Evolutionary conservation across 306 rosid species (phyloP).

Genomic region (Aeschynomene evenia): DNA sequence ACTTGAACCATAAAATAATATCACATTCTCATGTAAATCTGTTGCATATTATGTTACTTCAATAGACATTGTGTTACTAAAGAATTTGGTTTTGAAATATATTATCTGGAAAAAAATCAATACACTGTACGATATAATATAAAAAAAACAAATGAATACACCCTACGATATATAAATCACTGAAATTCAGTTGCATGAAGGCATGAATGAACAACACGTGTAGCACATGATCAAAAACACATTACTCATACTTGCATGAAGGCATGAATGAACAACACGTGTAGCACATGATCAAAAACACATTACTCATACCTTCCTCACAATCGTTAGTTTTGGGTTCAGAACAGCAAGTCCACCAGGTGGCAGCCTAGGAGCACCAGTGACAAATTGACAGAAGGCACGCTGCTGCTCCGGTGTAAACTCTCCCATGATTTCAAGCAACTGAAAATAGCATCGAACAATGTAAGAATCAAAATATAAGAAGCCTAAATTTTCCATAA

Average conservation of each 20-base stretch:
- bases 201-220: no score
- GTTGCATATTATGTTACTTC: neutral
- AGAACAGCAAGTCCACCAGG: constrained; percentile 95
- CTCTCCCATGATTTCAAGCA: constrained; percentile 87
- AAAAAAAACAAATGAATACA: no score
- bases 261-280: no score
- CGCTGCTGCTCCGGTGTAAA: constrained; percentile 90
- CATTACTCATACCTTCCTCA: constrained; percentile 72
- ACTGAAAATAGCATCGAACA: constrained; percentile 41
- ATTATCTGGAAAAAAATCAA: no score
- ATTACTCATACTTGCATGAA: constrained; percentile 32
- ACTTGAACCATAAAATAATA: no score
- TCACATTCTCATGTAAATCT: neutral
- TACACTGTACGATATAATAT: no score
- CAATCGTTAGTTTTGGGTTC: constrained; percentile 92
- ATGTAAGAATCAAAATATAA: constrained; percentile 24
- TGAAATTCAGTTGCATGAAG: no score
- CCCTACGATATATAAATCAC: no score
- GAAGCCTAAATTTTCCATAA: constrained; percentile 1
- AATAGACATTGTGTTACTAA: neutral
- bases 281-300: neutral
- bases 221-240: neutral
- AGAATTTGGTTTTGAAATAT: neutral
- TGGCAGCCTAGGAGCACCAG: constrained; percentile 96
- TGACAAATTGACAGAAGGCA: constrained; percentile 95